Conservation (phyloP, 106 monocot species). For the Xerophyta viscosa region DNA sequence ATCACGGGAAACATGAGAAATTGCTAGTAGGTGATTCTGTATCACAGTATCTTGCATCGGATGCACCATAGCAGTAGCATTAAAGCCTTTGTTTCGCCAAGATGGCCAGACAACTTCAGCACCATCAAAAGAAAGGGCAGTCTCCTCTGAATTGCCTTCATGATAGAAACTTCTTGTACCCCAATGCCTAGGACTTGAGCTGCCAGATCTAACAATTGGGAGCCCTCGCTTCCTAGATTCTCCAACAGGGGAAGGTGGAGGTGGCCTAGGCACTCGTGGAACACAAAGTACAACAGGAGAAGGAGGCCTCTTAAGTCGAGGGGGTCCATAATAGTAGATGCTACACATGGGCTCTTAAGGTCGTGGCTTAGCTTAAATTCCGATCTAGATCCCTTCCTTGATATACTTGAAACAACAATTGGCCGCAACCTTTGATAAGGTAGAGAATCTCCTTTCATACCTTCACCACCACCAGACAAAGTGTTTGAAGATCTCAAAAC, state of each 20-base stretch:
- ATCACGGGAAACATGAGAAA: constrained; percentile 67
- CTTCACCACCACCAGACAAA: constrained; percentile 42
- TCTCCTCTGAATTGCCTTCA: constrained; percentile 36
- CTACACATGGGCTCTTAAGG: constrained; percentile 67
- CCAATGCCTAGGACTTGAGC: constrained; percentile 97
- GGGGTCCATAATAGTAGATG: constrained; percentile 63
- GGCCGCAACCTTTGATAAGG: constrained; percentile 80
- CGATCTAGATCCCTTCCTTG: constrained; percentile 71
- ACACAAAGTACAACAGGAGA: constrained; percentile 97
- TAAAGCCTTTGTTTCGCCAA: constrained; percentile 51
- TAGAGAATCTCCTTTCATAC: constrained; percentile 63
- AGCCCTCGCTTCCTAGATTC: constrained; percentile 85
- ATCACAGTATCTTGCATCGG: constrained; percentile 56
- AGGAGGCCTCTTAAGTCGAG: constrained; percentile 70
- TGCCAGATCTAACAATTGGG: constrained; percentile 90
- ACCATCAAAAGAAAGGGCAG: constrained; percentile 53
- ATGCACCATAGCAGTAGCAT: constrained; percentile 42
- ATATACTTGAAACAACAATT: constrained; percentile 73
- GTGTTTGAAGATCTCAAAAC: constrained; percentile 21
- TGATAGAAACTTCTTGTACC: constrained; percentile 52
- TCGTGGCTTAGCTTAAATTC: constrained; percentile 68
- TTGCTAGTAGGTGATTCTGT: constrained; percentile 63
- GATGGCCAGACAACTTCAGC: constrained; percentile 93
- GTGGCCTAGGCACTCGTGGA: constrained; percentile 66
- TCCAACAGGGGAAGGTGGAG: constrained; percentile 75